A percentile compares a stretch with the other conserved stretches of the same genome.
Evolutionary conservation across 31 red algal genomes (phyloP).

Genomic region (Asparagopsis taxiformis): DNA sequence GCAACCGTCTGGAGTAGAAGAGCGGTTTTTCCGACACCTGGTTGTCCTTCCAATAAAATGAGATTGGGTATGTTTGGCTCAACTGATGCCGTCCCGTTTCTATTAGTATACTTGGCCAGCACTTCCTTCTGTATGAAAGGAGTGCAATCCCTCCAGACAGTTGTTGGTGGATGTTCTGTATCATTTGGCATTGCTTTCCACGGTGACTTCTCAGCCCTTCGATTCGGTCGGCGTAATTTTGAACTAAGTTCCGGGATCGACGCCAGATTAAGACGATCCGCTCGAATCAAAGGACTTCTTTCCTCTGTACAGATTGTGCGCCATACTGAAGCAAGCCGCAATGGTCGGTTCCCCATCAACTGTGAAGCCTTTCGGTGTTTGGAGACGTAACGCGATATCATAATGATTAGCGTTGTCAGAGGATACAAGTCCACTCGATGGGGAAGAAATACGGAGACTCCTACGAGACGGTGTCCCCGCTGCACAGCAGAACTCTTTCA

Average conservation of each 20-base stretch:
- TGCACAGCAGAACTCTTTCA: too few species aligned
- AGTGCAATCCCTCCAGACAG: neutral
- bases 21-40: conserved; percentile 57
- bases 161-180: neutral
- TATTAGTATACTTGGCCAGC: neutral
- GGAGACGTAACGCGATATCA: too few species aligned
- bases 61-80: conserved; percentile 13
- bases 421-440: too few species aligned
- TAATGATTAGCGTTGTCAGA: too few species aligned
- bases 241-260: neutral
- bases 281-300: too few species aligned
- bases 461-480: too few species aligned
- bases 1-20: conserved; percentile 32
- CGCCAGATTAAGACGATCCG: neutral
- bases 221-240: neutral
- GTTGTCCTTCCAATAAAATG: conserved; percentile 42
- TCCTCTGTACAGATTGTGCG: too few species aligned
- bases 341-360: too few species aligned
- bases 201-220: neutral
- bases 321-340: too few species aligned
- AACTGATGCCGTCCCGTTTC: neutral
- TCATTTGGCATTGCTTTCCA: neutral
- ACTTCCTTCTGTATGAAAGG: neutral
- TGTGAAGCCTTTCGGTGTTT: too few species aligned
- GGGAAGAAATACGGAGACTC: too few species aligned